Evolutionary conservation across 2,329 filamentous ascomycete species (phyloP).

Genomic region (Chalaropsis thielavioides): DNA sequence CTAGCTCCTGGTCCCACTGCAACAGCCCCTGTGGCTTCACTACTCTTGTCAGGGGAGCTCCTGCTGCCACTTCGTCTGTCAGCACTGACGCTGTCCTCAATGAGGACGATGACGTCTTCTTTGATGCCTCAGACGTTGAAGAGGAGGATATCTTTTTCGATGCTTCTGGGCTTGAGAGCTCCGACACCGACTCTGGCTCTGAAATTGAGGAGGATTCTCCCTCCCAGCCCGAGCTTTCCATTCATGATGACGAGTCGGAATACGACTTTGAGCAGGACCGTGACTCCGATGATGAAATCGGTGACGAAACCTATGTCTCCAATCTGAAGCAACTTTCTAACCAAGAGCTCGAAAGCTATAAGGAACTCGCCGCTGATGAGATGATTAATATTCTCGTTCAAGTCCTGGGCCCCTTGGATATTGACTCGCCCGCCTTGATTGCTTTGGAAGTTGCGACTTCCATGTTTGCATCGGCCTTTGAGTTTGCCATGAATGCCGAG

Average conservation of each 20-base stretch:
- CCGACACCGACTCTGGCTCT: neutral
- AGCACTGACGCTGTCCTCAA: neutral
- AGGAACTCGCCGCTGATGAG: neutral
- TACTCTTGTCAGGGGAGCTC: slow-evolving; percentile 1
- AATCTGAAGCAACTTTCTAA: too few relatives aligned
- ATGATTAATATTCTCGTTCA: neutral
- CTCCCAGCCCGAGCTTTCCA: too few relatives aligned
- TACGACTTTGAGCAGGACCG: neutral
- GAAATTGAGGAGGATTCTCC: neutral
- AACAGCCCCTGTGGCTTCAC: neutral
- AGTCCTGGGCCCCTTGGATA: too few relatives aligned
- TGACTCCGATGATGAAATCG: neutral
- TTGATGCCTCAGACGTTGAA: neutral
- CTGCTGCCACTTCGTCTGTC: neutral
- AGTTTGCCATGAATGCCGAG: neutral
- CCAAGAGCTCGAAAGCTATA: too few relatives aligned
- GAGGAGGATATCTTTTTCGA: neutral
- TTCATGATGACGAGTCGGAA: neutral
- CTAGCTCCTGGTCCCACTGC: neutral
- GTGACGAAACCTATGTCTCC: too few relatives aligned
- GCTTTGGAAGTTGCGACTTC: neutral
- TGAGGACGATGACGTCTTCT: neutral
- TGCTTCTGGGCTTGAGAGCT: too few relatives aligned
- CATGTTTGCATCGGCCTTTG: neutral
- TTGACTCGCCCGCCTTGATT: neutral